Base-by-base conservation (phyloP, 2,329 filamentous ascomycete species). In the Fusarium nisikadoi region DNA sequence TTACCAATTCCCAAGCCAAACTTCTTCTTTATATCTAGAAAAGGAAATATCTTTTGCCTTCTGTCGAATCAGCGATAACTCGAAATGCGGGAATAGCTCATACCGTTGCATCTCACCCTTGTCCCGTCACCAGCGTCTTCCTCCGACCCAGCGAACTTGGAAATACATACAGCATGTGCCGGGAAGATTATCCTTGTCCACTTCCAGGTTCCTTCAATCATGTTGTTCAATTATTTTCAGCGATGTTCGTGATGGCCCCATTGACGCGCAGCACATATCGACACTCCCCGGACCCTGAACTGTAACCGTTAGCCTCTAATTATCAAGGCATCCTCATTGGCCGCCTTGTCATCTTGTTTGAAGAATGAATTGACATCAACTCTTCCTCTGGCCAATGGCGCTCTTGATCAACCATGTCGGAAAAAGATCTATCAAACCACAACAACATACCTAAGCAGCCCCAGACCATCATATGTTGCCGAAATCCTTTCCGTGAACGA, bases 301-400 rank as follows among this genome's bases (percentile, higher is more conserved):
- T 35, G 53, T 35, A 47, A 56, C 53, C 35, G 36, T 36, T 52
- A 58, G 46, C 54, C 43, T 31, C 56, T 61, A 73, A 74, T 62
- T 77, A 77, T 77, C 75, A 76, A 63, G 71, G 29, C 55, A 36
- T 39, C 23, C 62, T 58, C 35, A 77, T 77, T 77, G 75, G 75
- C 46, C 68, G 75, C 75, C 72, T 75, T 73, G 74, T 58, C 69
- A 70, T 65, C 70, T 59, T 62, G 75, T 77, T 77, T 76, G 72
- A 73, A 77, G 71, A 77, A 77, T 77, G 65, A 77, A 77, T 77
- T 77, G 75, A 64, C 75, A 77, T 77, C 73, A 67, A 73, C 53
- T 73, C 49, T 53, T 36, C 20, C 47, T 29, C 49, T 45, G 43
- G 31, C 75, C 75, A 77, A 77, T 77, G 50, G 46, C 45, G 47